A percentile compares a stretch with the other conserved stretches of the same genome.
phyloP scores from a whole-genome alignment of 495 filamentous ascomycete genomes.

The Penicillium canariense region DNA sequence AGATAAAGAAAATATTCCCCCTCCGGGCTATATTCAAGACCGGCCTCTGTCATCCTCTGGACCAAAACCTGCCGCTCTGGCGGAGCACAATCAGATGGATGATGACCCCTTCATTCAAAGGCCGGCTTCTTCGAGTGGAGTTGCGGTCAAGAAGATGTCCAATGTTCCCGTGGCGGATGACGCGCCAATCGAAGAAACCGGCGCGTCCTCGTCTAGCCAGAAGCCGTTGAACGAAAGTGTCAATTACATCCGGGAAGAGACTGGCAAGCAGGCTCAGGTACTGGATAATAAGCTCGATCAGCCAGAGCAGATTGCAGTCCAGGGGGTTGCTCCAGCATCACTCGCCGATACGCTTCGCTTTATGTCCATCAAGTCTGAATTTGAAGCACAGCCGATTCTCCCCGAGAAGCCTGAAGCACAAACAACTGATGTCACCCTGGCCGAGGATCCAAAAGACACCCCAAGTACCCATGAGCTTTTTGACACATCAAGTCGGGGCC shows the following conservation, averaged over 20 bases:
- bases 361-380: not conserved
- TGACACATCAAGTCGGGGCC: not conserved
- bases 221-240: not conserved
- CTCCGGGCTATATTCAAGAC: slow-evolving; percentile 3
- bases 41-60: not conserved
- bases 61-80: slow-evolving; percentile 4
- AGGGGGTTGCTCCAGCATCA: not conserved
- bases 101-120: slow-evolving; percentile 5
- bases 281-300: not conserved
- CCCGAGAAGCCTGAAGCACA: not conserved
- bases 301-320: not conserved
- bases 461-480: not conserved
- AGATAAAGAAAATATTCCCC: slow-evolving; percentile 28
- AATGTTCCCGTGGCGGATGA: not conserved
- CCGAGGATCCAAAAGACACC: not conserved
- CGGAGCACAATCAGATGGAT: slow-evolving; percentile 7
- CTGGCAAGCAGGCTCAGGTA: not conserved
- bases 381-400: not conserved
- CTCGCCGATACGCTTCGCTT: not conserved
- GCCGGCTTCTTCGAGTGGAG: not conserved
- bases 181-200: not conserved
- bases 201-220: not conserved
- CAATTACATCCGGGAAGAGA: not conserved
- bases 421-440: not conserved
- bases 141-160: not conserved